Evolutionary conservation across 23 red algal species (phyloP).

Genomic region (Gracilaria caudata): DNA sequence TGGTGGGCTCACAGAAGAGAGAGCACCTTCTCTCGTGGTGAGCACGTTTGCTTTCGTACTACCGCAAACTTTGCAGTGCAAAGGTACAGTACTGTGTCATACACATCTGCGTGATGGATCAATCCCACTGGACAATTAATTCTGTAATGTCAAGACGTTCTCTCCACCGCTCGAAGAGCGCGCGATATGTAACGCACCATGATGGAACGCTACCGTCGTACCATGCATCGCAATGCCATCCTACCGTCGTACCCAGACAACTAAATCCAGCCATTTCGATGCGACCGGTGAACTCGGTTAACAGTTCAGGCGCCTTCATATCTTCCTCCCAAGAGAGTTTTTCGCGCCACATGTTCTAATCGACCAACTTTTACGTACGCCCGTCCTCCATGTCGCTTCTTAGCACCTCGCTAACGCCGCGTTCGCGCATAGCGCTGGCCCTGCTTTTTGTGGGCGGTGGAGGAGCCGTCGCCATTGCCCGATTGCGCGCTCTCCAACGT

Average conservation of each 20-base stretch:
- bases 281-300: not conserved
- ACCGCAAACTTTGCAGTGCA: too few relatives aligned
- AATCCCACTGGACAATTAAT: not conserved
- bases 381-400: constrained; percentile 13
- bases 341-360: constrained; percentile 10
- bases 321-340: not conserved
- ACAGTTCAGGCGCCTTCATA: too few relatives aligned
- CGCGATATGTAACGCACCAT: too few relatives aligned
- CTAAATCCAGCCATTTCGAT: not conserved
- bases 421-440: constrained; percentile 62
- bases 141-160: constrained; percentile 1
- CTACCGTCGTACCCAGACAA: too few relatives aligned
- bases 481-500: constrained; percentile 36
- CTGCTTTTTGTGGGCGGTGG: constrained; percentile 51
- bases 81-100: too few relatives aligned
- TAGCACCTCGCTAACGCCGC: constrained; percentile 12
- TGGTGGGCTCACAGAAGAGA: too few relatives aligned
- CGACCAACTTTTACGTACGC: not conserved
- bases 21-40: too few relatives aligned
- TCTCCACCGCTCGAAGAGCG: not conserved
- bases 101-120: not conserved
- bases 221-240: too few relatives aligned
- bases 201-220: too few relatives aligned
- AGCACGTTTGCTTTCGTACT: too few relatives aligned
- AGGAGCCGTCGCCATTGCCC: constrained; percentile 19